Evolutionary conservation across 495 filamentous ascomycete species (phyloP), one percentile per base, ranked within the genome.

Genomic region (Daldinia caldariorum): DNA sequence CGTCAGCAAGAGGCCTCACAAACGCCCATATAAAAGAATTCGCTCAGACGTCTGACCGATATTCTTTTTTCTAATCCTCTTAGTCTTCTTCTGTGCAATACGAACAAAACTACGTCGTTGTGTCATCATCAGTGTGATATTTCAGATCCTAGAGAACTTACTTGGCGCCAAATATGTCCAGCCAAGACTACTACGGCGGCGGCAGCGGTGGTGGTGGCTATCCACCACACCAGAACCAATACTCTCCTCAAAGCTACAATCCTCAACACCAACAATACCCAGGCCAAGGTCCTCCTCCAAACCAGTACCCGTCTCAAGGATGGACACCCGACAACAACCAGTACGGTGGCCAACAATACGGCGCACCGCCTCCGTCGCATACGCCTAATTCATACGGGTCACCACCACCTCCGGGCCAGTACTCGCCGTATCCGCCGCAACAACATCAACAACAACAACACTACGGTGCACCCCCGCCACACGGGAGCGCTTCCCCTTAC

Each of bases 101-200:
- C 6, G 12, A 31, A 32, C 13, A 53, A 12, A 32, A n/a, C 8
- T 13, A 3, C 7, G 29, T 53, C 4, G 26, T n/a, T 1, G 29
- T 32, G 26, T 26, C 3, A 26, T 26, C 26, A 26, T 1, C 4
- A 12, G 14, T 0, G 49, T 32, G 49, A 6, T 31, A 32, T 32
- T 29, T 5, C 9, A 29, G 29, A 53, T 32, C 10, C 31, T 9
- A 6, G 12, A 12, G 26, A 10, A 1, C 12, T 53, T 53, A n/a
- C 5, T 53, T 53, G 16, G 13, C 13, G 26, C 49, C 49, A 13
- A 47, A 53, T 1, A 53, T 77, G 75, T 77, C 75, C 1, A 62
- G 60, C 43, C 72, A 77, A 50, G 69, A 67, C 26, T 77, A 77
- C 51, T 77, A 75, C 58, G 66, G 72, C 58, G 54, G 58, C 22